Base-by-base conservation (phyloP, 1,139 yeast genomes). In the Blastobotrys serpentis region DNA sequence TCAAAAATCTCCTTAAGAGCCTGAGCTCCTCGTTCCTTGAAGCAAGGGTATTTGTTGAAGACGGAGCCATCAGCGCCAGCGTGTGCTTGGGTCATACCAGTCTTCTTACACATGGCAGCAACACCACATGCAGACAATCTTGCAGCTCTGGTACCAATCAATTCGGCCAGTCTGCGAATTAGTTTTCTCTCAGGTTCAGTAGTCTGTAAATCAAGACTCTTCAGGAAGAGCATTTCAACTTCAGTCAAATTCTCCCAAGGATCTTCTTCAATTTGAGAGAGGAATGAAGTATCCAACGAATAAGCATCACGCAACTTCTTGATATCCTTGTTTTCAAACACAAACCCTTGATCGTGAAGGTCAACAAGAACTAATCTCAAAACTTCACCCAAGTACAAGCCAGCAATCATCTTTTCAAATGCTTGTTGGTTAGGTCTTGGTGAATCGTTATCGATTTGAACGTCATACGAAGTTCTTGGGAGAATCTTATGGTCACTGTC, bases 11-110 rank as follows among this genome's bases (percentile, higher is more conserved):
- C 98, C 69, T 84, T 82, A 65, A 92, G 78, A 50, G 88, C 97
- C 65, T 79, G 77, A 46, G 95, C 95, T 37, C 96, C 96, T 66
- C 96, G 81, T 65, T 83, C 84, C 68, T 84, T 81, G 78, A 92
- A 92, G 51, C 82, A 84, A 45, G 98, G 98, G 74, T 92, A 92
- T 73, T 79, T 86, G 78, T 88, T 86, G 76, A 77, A 87, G 42
- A 92, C 97, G 11, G 97, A 88, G 56, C 98, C 98, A 66, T 92
- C 98, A 54, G 97, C 96, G 50, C 98, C 98, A 69, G 90, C 86
- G 64, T 89, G 92, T 54, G 88, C 95, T 39, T 79, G 72, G 52
- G 74, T 72, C 73, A 83, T 80, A 52, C 82, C 83, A 75, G 94
- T 84, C 82, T 89, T 90, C 67, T 82, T 80, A 69, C 94, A 84